phyloP scores from a whole-genome alignment of 2,329 filamentous ascomycete genomes.

The Lecanoromycetidae sp. region DNA sequence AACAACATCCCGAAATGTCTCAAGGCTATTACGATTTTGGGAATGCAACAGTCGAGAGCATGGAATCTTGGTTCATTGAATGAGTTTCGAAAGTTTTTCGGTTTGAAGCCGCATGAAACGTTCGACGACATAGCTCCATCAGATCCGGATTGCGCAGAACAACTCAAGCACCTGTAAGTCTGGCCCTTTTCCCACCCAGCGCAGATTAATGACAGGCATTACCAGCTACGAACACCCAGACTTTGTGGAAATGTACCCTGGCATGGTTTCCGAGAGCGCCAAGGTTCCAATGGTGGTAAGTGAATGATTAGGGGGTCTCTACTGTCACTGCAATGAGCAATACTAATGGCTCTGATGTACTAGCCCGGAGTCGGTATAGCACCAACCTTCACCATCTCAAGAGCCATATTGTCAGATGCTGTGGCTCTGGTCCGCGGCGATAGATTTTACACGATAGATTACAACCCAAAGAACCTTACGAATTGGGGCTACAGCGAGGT shows the following conservation, averaged over 20 bases:
- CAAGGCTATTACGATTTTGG: slow-evolving; percentile 65
- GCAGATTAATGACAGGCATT: slow-evolving; percentile 7
- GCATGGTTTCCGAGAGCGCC: slow-evolving; percentile 61
- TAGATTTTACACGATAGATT: slow-evolving; percentile 67
- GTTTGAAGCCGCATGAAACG: slow-evolving; percentile 59
- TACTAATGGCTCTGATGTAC: no score
- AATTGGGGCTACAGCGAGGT: slow-evolving; percentile 75
- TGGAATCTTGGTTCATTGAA: slow-evolving; percentile 73
- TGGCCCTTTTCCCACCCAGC: slow-evolving; percentile 14
- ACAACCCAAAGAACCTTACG: slow-evolving; percentile 59
- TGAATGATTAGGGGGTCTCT: no score
- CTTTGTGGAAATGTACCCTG: slow-evolving; percentile 68
- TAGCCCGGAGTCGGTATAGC: slow-evolving; percentile 65
- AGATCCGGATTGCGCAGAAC: slow-evolving; percentile 31
- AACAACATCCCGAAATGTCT: slow-evolving; percentile 63
- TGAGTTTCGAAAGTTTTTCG: slow-evolving; percentile 74
- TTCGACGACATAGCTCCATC: slow-evolving; percentile 75
- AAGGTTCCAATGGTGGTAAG: slow-evolving; percentile 57
- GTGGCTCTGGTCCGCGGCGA: slow-evolving; percentile 69
- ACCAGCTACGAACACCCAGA: slow-evolving; percentile 61
- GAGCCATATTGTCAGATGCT: slow-evolving; percentile 65
- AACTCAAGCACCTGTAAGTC: slow-evolving; percentile 43
- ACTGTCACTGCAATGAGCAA: no score
- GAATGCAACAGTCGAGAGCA: slow-evolving; percentile 58
- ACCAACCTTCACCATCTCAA: slow-evolving; percentile 63